Evolutionary conservation across 768 basidiomycete species (phyloP), one percentile per base, ranked within the genome.

Genomic region (Chalciporus piperatus): DNA sequence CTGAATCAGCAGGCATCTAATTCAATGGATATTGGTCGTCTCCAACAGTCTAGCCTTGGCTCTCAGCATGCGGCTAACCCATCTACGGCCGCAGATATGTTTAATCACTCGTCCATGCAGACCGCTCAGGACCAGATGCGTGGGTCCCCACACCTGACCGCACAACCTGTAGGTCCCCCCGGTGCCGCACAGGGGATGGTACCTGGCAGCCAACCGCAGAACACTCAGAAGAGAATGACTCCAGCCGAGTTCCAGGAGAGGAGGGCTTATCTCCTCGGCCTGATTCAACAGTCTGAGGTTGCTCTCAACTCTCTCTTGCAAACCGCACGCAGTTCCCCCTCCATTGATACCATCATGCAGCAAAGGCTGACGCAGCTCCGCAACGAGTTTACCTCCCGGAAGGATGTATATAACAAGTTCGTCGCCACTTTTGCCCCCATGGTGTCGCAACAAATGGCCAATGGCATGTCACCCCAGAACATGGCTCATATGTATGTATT

Each of bases 81-180:
- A 52, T 46, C 68, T 0, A 56, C 71, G 19, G 59, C 71, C 9
- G 55, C 67, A 19, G 81, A 82, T 49, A 73, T 79, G 58, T 82
- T 83, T 61, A 59, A 75, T 19, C 66, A 79, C 8, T 69, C 78
- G n/a, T 71, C 70, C 22, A 72, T 79, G 67, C 65, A 58, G 13
- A 47, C 66, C 25, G 66, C 65, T 27, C 59, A 70, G 56, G 76
- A 79, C 23, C 73, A 70, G 23, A 71, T 82, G 60, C 79, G 76
- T 10, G 72, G 76, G 6, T 79, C 79, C 25, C 83, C 78, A n/a
- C 72, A 75, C 65, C 58, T 67, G 14, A 17, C 55, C 8, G 47
- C 57, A 28, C 69, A 66, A 28, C 28, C 63, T 17, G 51, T 58
- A 3, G 67, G 56, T 14, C 54, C 57, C 5, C 46, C 59, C 11